Percentiles rank a stretch among this genome's conserved stretches.
Evolutionary conservation across 305 asterid species (phyloP).

Genomic region (Solanum hybrid): DNA sequence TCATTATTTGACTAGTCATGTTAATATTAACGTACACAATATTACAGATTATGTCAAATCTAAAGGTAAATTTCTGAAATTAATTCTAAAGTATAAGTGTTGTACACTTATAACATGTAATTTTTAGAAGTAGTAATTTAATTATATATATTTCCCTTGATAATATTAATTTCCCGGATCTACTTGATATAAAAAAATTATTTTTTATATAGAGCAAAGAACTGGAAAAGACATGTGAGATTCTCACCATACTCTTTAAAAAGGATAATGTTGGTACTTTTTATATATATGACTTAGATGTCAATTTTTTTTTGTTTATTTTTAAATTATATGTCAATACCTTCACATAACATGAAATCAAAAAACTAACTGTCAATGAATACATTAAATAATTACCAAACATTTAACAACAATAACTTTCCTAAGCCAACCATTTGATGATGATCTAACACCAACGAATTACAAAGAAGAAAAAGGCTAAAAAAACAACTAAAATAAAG

Average conservation of each 20-base stretch:
- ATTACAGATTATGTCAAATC: background rate
- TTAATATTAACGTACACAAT: background rate
- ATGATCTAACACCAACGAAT: slow-evolving; percentile 12
- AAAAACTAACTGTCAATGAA: slow-evolving; percentile 25
- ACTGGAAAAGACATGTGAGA: background rate
- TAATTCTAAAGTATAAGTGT: no score
- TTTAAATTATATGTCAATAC: background rate
- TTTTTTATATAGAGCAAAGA: background rate
- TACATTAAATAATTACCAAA: slow-evolving; percentile 30
- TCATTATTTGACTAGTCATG: background rate
- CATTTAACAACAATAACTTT: slow-evolving; percentile 23
- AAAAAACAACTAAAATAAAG: background rate
- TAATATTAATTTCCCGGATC: background rate
- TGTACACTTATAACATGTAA: background rate
- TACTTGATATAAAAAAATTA: background rate
- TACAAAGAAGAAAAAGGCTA: background rate
- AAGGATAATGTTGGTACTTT: background rate
- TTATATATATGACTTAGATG: no score
- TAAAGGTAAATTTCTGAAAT: background rate
- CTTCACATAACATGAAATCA: background rate
- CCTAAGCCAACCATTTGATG: slow-evolving; percentile 22
- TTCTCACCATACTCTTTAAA: background rate
- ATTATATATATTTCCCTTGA: background rate
- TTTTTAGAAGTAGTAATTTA: background rate
- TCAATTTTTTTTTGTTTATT: no score